phyloP scores from a whole-genome alignment of 2,329 filamentous ascomycete genomes.

The Penicillium carneum region DNA sequence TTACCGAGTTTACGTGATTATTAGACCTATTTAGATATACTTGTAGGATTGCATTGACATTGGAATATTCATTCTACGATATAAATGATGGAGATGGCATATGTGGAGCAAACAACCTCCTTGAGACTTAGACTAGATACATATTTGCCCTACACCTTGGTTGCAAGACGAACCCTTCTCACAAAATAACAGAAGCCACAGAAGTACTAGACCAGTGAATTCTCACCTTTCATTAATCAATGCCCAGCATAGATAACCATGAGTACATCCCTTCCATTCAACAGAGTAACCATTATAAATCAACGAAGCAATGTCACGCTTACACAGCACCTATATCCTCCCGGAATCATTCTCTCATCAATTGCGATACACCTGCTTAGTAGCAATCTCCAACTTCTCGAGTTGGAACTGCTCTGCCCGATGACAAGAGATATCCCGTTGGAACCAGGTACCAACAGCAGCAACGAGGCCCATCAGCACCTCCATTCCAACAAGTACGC shows the following conservation, averaged over 20 bases:
- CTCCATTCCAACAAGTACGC: constrained; percentile 46
- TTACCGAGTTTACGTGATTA: not conserved
- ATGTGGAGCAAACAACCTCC: not conserved
- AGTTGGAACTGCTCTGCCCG: constrained; percentile 37
- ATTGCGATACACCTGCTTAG: constrained; percentile 34
- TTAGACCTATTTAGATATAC: not conserved
- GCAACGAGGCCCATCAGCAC: constrained; percentile 44
- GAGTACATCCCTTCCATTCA: constrained; percentile 18
- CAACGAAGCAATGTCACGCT: not conserved
- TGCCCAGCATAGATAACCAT: constrained; percentile 10
- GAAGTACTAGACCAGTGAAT: not conserved
- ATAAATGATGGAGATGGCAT: not conserved
- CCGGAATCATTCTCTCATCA: constrained; percentile 1
- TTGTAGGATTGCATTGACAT: not conserved
- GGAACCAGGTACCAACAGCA: constrained; percentile 42
- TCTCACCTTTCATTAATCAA: not conserved
- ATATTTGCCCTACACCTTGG: too few species aligned
- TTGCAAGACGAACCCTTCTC: too few species aligned
- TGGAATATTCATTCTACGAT: not conserved
- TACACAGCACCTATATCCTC: not conserved
- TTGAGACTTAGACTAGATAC: too few species aligned
- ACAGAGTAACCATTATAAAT: not conserved
- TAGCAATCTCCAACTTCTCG: constrained; percentile 39
- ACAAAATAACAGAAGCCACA: too few species aligned
- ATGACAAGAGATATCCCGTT: constrained; percentile 40